Conservation (phyloP, 306 rosid genomes). For the Castanea crenata region DNA sequence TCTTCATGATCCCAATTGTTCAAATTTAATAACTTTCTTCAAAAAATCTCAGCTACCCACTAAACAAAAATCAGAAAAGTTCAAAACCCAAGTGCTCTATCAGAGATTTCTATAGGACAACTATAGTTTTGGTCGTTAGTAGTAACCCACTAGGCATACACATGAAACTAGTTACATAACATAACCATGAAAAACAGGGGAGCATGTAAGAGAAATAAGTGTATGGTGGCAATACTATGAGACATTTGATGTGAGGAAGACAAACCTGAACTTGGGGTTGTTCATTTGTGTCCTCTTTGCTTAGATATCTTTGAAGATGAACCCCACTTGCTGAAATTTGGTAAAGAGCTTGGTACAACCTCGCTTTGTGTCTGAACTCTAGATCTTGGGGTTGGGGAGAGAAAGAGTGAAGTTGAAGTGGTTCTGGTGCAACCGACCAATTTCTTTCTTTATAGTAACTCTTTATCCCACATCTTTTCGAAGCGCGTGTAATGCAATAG, state of each 20-base stretch:
- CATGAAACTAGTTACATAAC: constrained; percentile 8
- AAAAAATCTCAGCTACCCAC: background rate
- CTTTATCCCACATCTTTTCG: background rate
- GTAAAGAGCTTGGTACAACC: background rate
- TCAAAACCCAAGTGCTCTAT: constrained; percentile 18
- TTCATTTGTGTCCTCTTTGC: background rate
- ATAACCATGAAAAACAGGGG: constrained; percentile 5
- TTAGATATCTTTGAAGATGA: background rate
- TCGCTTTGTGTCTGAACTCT: background rate
- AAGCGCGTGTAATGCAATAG: background rate
- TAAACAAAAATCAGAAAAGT: background rate
- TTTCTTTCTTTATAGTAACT: background rate
- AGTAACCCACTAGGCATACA: constrained; percentile 16
- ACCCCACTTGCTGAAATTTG: background rate
- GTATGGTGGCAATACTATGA: background rate
- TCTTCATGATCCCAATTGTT: constrained; percentile 44
- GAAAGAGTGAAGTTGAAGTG: background rate
- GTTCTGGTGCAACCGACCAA: background rate
- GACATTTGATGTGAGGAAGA: background rate
- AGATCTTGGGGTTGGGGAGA: background rate
- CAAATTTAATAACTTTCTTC: constrained; percentile 13
- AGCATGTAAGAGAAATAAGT: constrained; percentile 6
- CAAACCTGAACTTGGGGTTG: background rate
- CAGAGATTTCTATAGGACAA: constrained; percentile 3
- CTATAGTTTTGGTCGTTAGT: constrained; percentile 3